Base-by-base conservation (phyloP, 179 eudicot species). In the Silene coronaria region DNA sequence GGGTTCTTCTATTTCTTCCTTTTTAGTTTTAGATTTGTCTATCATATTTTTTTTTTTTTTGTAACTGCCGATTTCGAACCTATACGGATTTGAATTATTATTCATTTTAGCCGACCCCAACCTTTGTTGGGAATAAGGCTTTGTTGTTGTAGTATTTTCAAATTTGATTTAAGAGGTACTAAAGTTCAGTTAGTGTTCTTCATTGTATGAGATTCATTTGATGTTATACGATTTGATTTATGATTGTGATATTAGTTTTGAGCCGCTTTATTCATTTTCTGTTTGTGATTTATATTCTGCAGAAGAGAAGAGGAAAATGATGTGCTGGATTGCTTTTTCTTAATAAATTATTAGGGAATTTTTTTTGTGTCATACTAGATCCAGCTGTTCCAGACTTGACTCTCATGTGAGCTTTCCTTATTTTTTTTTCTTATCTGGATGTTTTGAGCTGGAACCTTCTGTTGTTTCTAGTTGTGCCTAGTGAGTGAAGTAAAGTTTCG, bases 1-100 rank as follows among this genome's bases (percentile, higher is more conserved):
- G 88, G 86, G 86, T 76, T 85, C 61, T 66, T 69, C 10, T 65
- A 6, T 32, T 23, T 23, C 9, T 38, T 2, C 42, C 45, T 71
- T 60, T 11, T 58, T 70, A 24, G 70, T 58, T 51, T 17, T 58
- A 73, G 57, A 76, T 58, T 64, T 36, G 53, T 26, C n/a, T 80
- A 45, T 58, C 42, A 30, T 7, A 12, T 61, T 19, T 62, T 30
- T 16, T 51, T 38, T 23, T 9, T 6, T 51, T 26, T 48, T n/a
- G n/a, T n/a, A n/a, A 46, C 3, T 10, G 12, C 34, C 19, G 5
- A 9, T 48, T 6, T 14, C 0, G 12, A 23, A 16, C 34, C 16
- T 36, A 7, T 10, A 36, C 45, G 11, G 45, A 8, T 34, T 34
- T 9, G 9, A 9, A 34, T 34, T 7, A 34, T 34, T 7, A 34